Conservation (phyloP, 768 basidiomycete genomes). For the Neoboletus brunneissimus region DNA sequence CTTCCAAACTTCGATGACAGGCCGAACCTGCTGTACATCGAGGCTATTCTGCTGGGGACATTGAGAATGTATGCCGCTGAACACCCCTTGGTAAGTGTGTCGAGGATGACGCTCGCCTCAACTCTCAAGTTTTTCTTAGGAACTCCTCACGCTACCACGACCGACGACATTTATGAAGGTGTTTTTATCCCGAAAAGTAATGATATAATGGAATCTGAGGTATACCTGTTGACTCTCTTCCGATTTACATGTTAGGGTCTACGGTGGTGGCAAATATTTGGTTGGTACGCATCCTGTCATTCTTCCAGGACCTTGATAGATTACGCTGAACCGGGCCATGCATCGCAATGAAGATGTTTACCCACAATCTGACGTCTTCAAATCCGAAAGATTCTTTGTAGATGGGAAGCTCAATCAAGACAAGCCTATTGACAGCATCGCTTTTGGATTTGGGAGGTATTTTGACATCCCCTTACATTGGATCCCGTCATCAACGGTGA, state of each 20-base stretch:
- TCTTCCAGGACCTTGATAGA: background rate
- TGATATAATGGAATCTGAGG: background rate
- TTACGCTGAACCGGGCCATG: constrained; percentile 17
- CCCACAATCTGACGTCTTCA: constrained; percentile 26
- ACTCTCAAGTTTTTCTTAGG: constrained; percentile 3
- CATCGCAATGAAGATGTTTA: constrained; percentile 7
- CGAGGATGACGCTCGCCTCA: background rate
- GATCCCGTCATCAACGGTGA: no score
- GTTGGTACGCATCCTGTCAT: background rate
- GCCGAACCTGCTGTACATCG: background rate
- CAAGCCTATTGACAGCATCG: background rate
- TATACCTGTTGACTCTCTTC: background rate
- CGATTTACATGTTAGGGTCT: constrained; percentile 9
- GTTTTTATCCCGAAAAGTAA: constrained; percentile 28
- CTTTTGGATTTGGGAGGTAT: constrained; percentile 28
- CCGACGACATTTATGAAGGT: constrained; percentile 17
- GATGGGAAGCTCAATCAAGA: constrained; percentile 8
- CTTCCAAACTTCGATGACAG: background rate
- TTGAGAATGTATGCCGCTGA: background rate
- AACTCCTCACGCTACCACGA: constrained; percentile 17
- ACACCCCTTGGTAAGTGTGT: constrained; percentile 21
- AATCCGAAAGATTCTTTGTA: constrained; percentile 31
- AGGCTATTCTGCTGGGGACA: background rate
- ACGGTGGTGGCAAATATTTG: constrained; percentile 22
- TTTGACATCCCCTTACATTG: background rate